phyloP scores from a whole-genome alignment of 352 stramenopile genomes.

The Blastocystis sp. region DNA sequence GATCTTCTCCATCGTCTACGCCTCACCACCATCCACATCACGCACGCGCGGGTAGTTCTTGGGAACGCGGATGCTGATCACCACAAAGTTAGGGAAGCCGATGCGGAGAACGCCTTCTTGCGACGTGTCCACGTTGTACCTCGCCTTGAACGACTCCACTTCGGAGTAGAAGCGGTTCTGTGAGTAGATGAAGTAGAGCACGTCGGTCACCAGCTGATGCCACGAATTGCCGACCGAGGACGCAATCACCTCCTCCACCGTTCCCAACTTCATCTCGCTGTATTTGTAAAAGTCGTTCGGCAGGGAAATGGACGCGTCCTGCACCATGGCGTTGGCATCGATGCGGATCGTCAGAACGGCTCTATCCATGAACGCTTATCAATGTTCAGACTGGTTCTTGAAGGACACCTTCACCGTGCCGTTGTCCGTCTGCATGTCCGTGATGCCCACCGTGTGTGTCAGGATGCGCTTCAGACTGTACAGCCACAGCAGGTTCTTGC shows the following conservation, averaged over 20 bases:
- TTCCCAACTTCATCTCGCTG: not conserved
- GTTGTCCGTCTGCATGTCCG: slow-evolving; percentile 6
- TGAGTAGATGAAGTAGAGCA: slow-evolving; percentile 57
- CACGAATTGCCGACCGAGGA: slow-evolving; percentile 13
- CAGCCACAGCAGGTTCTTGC: slow-evolving; percentile 44
- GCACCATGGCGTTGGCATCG: not conserved
- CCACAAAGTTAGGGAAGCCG: slow-evolving; percentile 32
- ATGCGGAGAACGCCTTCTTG: not conserved
- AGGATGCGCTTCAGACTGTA: slow-evolving; percentile 60
- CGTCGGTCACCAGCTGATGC: slow-evolving; percentile 6
- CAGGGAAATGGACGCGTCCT: not conserved
- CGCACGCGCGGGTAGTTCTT: slow-evolving; percentile 41
- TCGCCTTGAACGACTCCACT: not conserved
- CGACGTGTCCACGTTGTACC: not conserved
- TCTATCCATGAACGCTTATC: not conserved
- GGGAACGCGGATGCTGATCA: slow-evolving; percentile 31
- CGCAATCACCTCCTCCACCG: not conserved
- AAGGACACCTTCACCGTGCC: not conserved
- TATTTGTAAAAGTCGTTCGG: not conserved
- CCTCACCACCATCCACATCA: not conserved
- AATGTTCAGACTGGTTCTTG: not conserved
- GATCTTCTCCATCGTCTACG: slow-evolving; percentile 56
- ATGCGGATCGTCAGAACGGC: slow-evolving; percentile 22
- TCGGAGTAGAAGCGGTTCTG: slow-evolving; percentile 17
- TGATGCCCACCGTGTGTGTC: slow-evolving; percentile 41